Evolutionary conservation across 129 eudicot species (phyloP).

Genomic region (Lactuca sativa): DNA sequence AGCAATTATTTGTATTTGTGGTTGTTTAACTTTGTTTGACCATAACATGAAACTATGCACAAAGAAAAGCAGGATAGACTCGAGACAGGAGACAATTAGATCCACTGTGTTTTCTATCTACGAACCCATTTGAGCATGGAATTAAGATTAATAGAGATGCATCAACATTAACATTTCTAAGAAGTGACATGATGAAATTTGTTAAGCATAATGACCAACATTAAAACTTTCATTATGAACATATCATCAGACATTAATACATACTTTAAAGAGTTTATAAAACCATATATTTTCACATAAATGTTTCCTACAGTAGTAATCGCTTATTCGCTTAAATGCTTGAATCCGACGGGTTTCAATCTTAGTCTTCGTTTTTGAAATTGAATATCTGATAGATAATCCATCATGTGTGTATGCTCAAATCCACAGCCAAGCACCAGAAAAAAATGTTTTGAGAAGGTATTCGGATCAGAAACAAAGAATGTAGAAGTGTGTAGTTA

Average conservation of each 20-base stretch:
- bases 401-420: background rate
- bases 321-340: too few relatives aligned
- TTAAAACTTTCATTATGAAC: too few relatives aligned
- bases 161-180: background rate
- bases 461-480: background rate
- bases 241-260: too few relatives aligned
- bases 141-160: background rate
- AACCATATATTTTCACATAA: too few relatives aligned
- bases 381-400: too few relatives aligned
- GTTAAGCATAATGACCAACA: too few relatives aligned
- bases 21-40: background rate
- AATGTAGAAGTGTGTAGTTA: background rate
- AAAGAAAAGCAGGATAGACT: background rate
- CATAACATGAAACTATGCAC: background rate
- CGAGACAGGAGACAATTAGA: background rate
- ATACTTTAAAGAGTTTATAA: too few relatives aligned
- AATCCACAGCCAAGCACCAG: background rate
- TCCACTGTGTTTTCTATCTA: background rate
- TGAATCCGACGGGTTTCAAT: too few relatives aligned
- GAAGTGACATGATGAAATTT: too few relatives aligned
- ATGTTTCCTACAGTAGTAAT: too few relatives aligned
- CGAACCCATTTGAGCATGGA: background rate
- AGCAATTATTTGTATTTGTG: background rate
- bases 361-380: too few relatives aligned
- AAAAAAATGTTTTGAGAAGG: background rate